Evolutionary conservation across 1,284 basidiomycete genomes (phyloP).

Genomic region (Pascua sp.): DNA sequence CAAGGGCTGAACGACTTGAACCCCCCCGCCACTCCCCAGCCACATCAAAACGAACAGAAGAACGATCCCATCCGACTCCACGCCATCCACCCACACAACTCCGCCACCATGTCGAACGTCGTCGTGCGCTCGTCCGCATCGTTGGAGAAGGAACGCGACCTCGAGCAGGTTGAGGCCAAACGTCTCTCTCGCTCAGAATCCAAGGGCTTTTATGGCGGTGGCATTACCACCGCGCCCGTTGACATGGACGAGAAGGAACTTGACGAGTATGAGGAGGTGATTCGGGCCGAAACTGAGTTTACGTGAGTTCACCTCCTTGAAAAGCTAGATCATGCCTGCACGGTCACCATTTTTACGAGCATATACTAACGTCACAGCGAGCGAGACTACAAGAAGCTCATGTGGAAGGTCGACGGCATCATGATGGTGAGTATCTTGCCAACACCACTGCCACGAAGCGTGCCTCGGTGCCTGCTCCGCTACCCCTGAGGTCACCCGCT

Average conservation of each 20-base stretch:
- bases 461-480: background rate
- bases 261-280: constrained; percentile 10
- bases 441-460: background rate
- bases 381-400: constrained; percentile 15
- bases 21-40: too few relatives aligned
- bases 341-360: too few relatives aligned
- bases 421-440: constrained; percentile 11
- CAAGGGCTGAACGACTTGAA: too few relatives aligned
- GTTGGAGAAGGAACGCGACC: too few relatives aligned
- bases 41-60: too few relatives aligned
- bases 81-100: too few relatives aligned
- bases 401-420: constrained; percentile 15
- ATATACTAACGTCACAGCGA: background rate
- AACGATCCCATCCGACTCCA: too few relatives aligned
- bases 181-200: too few relatives aligned
- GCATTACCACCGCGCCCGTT: background rate
- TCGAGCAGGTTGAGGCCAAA: too few relatives aligned
- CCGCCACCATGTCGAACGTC: too few relatives aligned
- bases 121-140: too few relatives aligned
- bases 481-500: background rate
- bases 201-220: too few relatives aligned
- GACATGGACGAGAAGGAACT: background rate
- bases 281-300: constrained; percentile 15
- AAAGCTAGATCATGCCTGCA: background rate
- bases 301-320: background rate